A percentile compares a stretch with the other conserved stretches of the same genome.
phyloP scores from a whole-genome alignment of 345 rosid species.

The Lepidium didymum region DNA sequence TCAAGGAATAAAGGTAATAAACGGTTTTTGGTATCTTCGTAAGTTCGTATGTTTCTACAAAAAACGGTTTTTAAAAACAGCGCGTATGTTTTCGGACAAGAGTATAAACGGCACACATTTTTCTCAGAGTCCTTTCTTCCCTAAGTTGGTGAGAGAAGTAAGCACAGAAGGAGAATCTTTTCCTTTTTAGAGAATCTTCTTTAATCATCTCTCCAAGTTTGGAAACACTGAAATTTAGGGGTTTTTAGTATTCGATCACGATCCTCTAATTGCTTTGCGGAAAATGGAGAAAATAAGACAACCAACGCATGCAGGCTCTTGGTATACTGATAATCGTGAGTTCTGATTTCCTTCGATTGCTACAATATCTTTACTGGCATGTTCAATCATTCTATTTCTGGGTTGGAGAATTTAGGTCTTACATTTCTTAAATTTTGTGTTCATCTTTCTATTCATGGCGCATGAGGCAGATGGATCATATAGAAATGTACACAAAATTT shows the following conservation, averaged over 20 bases:
- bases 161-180: too few species aligned
- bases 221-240: conserved; percentile 38
- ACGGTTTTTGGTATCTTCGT: too few species aligned
- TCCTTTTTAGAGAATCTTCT: not conserved
- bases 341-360: not conserved
- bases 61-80: too few species aligned
- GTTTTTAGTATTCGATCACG: not conserved
- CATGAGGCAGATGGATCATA: too few species aligned
- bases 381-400: not conserved
- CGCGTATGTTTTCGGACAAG: too few species aligned
- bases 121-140: too few species aligned
- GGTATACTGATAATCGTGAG: conserved; percentile 81
- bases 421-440: not conserved
- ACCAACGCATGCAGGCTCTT: conserved; percentile 72
- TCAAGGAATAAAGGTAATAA: too few species aligned
- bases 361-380: not conserved
- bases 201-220: not conserved
- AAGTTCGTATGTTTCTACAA: too few species aligned
- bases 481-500: too few species aligned
- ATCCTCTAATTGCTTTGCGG: not conserved
- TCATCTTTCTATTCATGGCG: not conserved
- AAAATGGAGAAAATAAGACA: conserved; percentile 51
- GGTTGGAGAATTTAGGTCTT: not conserved
- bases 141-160: not conserved
- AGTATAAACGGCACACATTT: too few species aligned